These are phyloP conservation scores for Backusella sp. DNA, from an alignment of 192 early-diverging fungal genomes.

Conservation along the genomic window DNA sequence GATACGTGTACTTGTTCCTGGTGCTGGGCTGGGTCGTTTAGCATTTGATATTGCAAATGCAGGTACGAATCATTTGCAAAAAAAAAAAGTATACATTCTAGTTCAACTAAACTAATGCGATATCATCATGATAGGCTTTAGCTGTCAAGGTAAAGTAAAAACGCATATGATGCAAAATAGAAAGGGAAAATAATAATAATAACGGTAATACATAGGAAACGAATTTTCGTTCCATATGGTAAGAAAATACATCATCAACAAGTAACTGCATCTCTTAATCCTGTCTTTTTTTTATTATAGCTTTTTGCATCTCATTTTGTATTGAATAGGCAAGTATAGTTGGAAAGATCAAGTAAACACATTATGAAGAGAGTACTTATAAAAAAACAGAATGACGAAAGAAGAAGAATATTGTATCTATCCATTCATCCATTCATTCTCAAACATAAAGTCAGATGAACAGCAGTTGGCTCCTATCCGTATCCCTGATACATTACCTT, in stretches of 20 bases:
- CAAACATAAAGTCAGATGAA: slow-evolving; percentile 60
- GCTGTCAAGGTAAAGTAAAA: slow-evolving; percentile 58
- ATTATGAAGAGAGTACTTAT: background rate
- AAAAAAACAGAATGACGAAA: slow-evolving; percentile 38
- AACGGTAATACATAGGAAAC: slow-evolving; percentile 62
- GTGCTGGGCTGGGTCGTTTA: slow-evolving; percentile 94
- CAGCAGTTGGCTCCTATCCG: slow-evolving; percentile 65
- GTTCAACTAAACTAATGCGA: too few species aligned
- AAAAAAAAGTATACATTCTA: too few species aligned
- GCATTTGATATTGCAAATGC: slow-evolving; percentile 85
- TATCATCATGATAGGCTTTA: slow-evolving; percentile 49
- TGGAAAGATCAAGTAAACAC: background rate
- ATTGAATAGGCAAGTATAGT: slow-evolving; percentile 67
- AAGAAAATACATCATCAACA: slow-evolving; percentile 10
- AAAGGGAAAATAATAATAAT: background rate
- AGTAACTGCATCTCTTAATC: background rate
- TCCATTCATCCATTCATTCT: slow-evolving; percentile 93
- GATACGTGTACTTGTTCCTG: slow-evolving; percentile 84
- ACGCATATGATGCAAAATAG: background rate
- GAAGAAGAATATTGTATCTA: slow-evolving; percentile 70
- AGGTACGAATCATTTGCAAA: slow-evolving; percentile 38
- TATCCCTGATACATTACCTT: slow-evolving; percentile 86
- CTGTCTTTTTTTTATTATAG: slow-evolving; percentile 30
- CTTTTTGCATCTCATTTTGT: slow-evolving; percentile 91
- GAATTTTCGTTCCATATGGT: slow-evolving; percentile 98